These are phyloP conservation scores for Garcia nutans DNA, from an alignment of 345 rosid genomes.

Conservation along the genomic window DNA sequence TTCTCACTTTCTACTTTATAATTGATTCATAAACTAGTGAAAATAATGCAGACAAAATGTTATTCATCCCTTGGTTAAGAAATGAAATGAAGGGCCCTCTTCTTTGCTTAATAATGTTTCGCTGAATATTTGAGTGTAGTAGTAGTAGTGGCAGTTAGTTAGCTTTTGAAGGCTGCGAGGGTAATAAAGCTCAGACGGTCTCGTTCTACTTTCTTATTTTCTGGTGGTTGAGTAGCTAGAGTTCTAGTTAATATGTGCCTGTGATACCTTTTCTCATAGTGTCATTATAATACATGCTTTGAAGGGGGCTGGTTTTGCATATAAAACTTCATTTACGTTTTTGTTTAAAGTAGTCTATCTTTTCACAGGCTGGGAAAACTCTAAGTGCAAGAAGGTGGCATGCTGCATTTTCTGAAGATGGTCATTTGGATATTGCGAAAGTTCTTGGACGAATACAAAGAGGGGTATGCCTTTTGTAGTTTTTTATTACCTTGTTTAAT, in stretches of 20 bases:
- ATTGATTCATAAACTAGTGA: not conserved
- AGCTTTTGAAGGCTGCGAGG: not conserved
- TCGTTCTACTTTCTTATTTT: not conserved
- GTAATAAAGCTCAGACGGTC: too few relatives aligned
- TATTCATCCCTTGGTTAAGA: not conserved
- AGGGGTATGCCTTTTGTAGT: constrained; percentile 51
- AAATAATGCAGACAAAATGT: not conserved
- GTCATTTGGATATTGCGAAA: constrained; percentile 77
- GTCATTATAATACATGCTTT: not conserved
- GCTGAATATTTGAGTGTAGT: not conserved
- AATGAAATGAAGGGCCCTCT: not conserved
- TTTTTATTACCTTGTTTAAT: not conserved
- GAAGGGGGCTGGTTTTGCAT: not conserved
- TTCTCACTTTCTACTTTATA: not conserved
- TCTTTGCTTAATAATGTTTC: not conserved
- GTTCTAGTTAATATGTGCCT: not conserved
- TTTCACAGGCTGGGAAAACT: constrained; percentile 78
- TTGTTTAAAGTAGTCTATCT: not conserved
- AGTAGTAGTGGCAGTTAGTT: not conserved
- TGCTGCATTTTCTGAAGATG: constrained; percentile 78
- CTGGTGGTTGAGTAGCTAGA: not conserved
- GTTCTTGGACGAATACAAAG: constrained; percentile 88
- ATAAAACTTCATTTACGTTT: not conserved
- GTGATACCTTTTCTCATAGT: not conserved
- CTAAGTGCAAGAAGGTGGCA: constrained; percentile 92